Base-by-base conservation (phyloP, 2,329 filamentous ascomycete species). In the Phyllosticta paracitricarpa region DNA sequence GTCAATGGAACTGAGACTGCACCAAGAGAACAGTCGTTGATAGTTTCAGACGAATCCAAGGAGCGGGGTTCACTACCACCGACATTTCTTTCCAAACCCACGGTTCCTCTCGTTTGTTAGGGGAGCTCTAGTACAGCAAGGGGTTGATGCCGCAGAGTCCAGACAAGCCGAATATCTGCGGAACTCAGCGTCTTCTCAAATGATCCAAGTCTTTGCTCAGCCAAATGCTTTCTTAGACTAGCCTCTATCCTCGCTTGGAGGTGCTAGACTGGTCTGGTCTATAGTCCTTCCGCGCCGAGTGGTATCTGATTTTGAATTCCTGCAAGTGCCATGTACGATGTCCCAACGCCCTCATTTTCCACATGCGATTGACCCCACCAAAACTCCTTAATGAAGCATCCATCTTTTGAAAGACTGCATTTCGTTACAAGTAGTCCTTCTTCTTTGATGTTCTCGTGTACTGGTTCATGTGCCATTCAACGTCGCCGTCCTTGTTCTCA, bases 401-500 rank as follows among this genome's bases (percentile, higher is more conserved):
- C n/a, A n/a, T 48, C n/a, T 17, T 17, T n/a, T 48, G 40, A 19
- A n/a, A 48, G 14, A n/a, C 12, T 54, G 26, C 14, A 22, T 19
- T 5, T 1, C 40, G 33, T 85, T 76, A 97, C 60, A 97, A 81
- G 71, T 96, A 96, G 71, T 96, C 91, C 85, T 97, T 97, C 84
- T 97, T 97, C 77, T 86, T 86, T 68, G 88, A 87, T 14, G 93
- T 97, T 67, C 94, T 82, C 8, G 93, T 99, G 75, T 96, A 99
- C 72, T 97, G 93, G 64, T 90, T 95, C 65, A 99, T 80, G 65
- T 94, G 89, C 94, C 94, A 99, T 76, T 99, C 94, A 4, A 95
- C 86, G 75, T 99, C 94, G 3, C 93, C 93, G 66, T 95, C 89
- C 74, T 95, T 95, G 70, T 92, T 96, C 72, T 97, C 94, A 63